These are phyloP conservation scores for Phaeoacremonium minimum DNA, from an alignment of 2,329 filamentous ascomycete genomes.

Conservation along the genomic window DNA sequence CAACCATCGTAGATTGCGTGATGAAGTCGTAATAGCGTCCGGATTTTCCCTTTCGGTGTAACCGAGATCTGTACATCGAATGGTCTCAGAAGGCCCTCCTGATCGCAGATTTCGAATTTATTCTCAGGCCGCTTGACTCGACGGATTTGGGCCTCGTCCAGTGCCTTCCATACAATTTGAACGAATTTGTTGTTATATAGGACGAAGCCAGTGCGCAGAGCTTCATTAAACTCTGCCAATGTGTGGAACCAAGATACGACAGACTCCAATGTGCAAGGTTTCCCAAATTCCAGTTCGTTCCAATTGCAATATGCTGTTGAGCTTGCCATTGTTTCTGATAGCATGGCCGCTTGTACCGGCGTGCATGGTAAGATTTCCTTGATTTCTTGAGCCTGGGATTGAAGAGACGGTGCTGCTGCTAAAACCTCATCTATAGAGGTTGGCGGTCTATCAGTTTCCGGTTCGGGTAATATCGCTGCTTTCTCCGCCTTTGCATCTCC, in stretches of 20 bases:
- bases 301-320: constrained; percentile 71
- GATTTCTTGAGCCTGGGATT: constrained; percentile 32
- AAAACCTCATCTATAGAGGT: constrained; percentile 2
- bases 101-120: constrained; percentile 31
- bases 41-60: constrained; percentile 10
- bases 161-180: constrained; percentile 59
- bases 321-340: constrained; percentile 64
- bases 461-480: not conserved
- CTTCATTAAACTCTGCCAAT: constrained; percentile 53
- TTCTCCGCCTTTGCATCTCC: not conserved
- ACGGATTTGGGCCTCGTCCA: constrained; percentile 38
- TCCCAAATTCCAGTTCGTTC: constrained; percentile 58
- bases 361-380: constrained; percentile 57
- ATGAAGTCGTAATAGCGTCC: constrained; percentile 59
- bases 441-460: not conserved
- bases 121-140: constrained; percentile 30
- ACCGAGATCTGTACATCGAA: constrained; percentile 53
- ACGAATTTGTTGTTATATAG: constrained; percentile 48
- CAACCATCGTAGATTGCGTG: constrained; percentile 92
- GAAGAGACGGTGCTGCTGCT: constrained; percentile 10
- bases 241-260: constrained; percentile 44
- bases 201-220: constrained; percentile 71
- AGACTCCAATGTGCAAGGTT: constrained; percentile 22
- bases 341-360: constrained; percentile 73
- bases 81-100: constrained; percentile 46